Evolutionary conservation across 2,329 filamentous ascomycete genomes (phyloP), one percentile per base, ranked within the genome.

Genomic region (Leptodontidium sp.): DNA sequence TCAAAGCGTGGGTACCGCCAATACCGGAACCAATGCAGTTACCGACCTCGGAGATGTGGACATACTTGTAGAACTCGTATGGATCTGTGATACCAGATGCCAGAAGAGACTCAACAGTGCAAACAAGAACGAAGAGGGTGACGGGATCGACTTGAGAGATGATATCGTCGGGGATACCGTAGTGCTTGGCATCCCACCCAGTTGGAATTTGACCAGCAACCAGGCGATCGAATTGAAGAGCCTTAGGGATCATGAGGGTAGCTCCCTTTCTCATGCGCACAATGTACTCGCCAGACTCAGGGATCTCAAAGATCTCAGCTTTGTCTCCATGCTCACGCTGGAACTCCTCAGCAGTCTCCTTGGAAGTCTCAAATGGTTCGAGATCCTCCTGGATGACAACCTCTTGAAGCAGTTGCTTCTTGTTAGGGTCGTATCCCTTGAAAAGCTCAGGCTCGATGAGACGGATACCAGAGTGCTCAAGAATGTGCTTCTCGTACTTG

Each of bases 51-150:
- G 96, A 98, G 70, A 99, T 90, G 81, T 99, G 96, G 72, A 99
- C 94, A 78, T 99, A 99, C 85, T 98, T 94, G 88, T 99, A 99
- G 84, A 99, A 98, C 83, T 99, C 96, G 79, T 98, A 99, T 24
- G 96, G 97, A 79, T 99, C 97, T 32, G 96, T 98, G 80, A 99
- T 95, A 90, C 96, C 96, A 71, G 93, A 91, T 38, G 93, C 91
- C 63, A 99, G 87, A 8, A 99, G 90, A 68, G 94, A 90, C 82
- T 99, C 97, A 1, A 92, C 93, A 59, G 94, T 97, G 65, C 93
- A 97, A 58, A 98, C 94, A 57, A 99, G 91, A 38, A 98, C 93
- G 79, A 93, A 99, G 61, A 99, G 87, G 1, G 96, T 97, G 74
- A 98, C 95, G 6, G 94, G 96, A 78, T 99, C 97, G 72, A 99